A percentile compares a stretch with the other conserved stretches of the same genome.
Conservation (phyloP, 2,329 filamentous ascomycete species). For the Phyllosticta citriasiana region DNA sequence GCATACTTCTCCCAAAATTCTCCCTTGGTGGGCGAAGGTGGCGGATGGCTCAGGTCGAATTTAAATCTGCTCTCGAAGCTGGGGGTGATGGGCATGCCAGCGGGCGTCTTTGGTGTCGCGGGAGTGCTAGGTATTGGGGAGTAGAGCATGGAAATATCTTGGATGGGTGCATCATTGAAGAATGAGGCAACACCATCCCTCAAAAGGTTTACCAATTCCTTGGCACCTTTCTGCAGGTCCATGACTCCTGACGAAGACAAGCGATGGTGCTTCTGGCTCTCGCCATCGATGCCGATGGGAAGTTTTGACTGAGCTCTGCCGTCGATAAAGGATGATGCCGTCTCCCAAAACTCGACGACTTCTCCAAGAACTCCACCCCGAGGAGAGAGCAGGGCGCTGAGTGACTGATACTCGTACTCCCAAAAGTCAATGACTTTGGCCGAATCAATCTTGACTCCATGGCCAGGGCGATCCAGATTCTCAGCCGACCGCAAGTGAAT, state of each 20-base stretch:
- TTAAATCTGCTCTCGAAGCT: slow-evolving; percentile 65
- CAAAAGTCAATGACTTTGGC: slow-evolving; percentile 79
- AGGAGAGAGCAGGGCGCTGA: slow-evolving; percentile 63
- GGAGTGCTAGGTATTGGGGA: slow-evolving; percentile 68
- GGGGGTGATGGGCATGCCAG: slow-evolving; percentile 46
- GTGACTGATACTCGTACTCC: slow-evolving; percentile 73
- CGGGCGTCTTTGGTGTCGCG: slow-evolving; percentile 51
- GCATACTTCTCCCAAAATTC: slow-evolving; percentile 89
- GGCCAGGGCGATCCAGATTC: slow-evolving; percentile 27
- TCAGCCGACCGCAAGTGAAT: slow-evolving; percentile 66
- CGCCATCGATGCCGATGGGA: slow-evolving; percentile 70
- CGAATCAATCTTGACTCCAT: slow-evolving; percentile 58
- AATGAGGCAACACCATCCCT: slow-evolving; percentile 71
- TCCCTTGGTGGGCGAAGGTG: slow-evolving; percentile 61
- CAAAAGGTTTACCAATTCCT: slow-evolving; percentile 76
- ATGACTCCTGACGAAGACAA: slow-evolving; percentile 60
- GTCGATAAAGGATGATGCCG: slow-evolving; percentile 78
- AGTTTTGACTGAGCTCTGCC: slow-evolving; percentile 72
- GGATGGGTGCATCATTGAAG: slow-evolving; percentile 78
- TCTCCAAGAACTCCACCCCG: slow-evolving; percentile 76
- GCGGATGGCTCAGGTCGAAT: slow-evolving; percentile 69
- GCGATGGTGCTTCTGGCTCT: slow-evolving; percentile 71
- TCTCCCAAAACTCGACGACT: slow-evolving; percentile 89
- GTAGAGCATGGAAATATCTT: slow-evolving; percentile 80
- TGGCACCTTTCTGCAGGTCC: slow-evolving; percentile 65